phyloP scores from a whole-genome alignment of 2,329 filamentous ascomycete genomes.

The Neurospora crassa region DNA sequence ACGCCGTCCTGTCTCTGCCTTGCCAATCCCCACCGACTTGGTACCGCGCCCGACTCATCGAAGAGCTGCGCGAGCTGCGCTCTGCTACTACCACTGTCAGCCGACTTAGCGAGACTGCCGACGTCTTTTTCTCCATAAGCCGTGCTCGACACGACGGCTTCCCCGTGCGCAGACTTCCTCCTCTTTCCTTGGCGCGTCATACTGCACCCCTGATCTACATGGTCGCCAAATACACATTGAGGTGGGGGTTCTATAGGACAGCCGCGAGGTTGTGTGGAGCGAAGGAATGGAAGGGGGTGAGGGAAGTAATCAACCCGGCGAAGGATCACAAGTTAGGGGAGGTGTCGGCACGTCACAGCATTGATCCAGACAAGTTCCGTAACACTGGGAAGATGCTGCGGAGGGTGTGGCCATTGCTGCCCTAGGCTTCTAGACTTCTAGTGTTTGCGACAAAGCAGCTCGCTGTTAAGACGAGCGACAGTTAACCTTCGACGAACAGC shows the following conservation, averaged over 20 bases:
- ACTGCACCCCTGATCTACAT: slow-evolving; percentile 29
- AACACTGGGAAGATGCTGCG: not conserved
- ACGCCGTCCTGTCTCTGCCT: slow-evolving; percentile 15
- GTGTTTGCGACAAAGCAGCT: not conserved
- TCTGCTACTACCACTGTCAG: slow-evolving; percentile 21
- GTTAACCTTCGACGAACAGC: not conserved
- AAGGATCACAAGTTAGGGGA: slow-evolving; percentile 26
- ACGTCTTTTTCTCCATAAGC: slow-evolving; percentile 32
- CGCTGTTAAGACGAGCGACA: not conserved
- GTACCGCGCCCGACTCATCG: slow-evolving; percentile 29
- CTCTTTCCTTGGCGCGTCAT: slow-evolving; percentile 15
- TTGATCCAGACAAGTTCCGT: not conserved
- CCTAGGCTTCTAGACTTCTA: not conserved
- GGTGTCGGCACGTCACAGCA: slow-evolving; percentile 29
- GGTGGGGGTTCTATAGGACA: slow-evolving; percentile 31
- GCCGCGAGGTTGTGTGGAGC: slow-evolving; percentile 24
- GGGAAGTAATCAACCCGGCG: slow-evolving; percentile 35
- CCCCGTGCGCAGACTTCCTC: slow-evolving; percentile 21
- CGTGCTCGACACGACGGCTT: slow-evolving; percentile 30
- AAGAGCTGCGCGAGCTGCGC: slow-evolving; percentile 28
- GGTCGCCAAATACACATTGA: slow-evolving; percentile 31
- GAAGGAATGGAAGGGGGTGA: slow-evolving; percentile 18
- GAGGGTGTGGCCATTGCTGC: not conserved
- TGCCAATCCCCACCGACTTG: slow-evolving; percentile 25
- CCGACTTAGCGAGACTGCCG: slow-evolving; percentile 33